Evolutionary conservation across 495 filamentous ascomycete genomes (phyloP).

Genomic region (Margaritispora aquatica): DNA sequence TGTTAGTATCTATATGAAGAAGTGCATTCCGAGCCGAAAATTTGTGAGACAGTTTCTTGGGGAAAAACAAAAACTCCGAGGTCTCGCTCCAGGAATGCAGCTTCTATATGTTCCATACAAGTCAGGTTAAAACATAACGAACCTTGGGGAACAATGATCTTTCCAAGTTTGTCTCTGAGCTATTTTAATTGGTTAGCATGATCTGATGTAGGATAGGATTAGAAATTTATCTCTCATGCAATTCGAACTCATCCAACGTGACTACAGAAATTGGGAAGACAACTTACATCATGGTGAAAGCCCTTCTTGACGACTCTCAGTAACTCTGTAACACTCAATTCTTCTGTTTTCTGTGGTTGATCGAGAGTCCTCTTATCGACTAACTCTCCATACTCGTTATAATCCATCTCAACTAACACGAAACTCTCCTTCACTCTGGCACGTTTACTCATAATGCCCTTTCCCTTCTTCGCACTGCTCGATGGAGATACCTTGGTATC

Average conservation of each 20-base stretch:
- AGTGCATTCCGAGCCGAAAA: too few species aligned
- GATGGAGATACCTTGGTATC: neutral
- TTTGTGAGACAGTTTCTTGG: too few species aligned
- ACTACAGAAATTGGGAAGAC: neutral
- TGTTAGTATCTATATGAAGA: too few species aligned
- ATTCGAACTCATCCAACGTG: neutral
- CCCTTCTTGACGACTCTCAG: slow-evolving; percentile 17
- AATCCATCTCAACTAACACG: slow-evolving; percentile 13
- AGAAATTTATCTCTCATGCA: neutral
- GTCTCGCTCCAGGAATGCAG: too few species aligned
- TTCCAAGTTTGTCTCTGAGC: slow-evolving; percentile 11
- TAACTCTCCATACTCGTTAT: slow-evolving; percentile 24
- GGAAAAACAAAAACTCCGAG: too few species aligned
- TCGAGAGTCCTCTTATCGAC: slow-evolving; percentile 6
- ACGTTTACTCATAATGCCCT: neutral
- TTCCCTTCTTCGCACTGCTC: neutral
- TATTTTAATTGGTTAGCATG: slow-evolving; percentile 3
- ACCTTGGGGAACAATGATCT: slow-evolving; percentile 11
- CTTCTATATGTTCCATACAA: too few species aligned
- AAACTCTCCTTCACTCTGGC: neutral
- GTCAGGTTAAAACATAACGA: too few species aligned
- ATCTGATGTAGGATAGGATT: neutral
- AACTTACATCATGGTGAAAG: slow-evolving; percentile 19
- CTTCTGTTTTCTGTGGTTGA: neutral
- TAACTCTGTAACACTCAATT: slow-evolving; percentile 11